These are phyloP conservation scores for Sporothrix mexicana DNA, from an alignment of 2,329 filamentous ascomycete genomes.

Conservation along the genomic window DNA sequence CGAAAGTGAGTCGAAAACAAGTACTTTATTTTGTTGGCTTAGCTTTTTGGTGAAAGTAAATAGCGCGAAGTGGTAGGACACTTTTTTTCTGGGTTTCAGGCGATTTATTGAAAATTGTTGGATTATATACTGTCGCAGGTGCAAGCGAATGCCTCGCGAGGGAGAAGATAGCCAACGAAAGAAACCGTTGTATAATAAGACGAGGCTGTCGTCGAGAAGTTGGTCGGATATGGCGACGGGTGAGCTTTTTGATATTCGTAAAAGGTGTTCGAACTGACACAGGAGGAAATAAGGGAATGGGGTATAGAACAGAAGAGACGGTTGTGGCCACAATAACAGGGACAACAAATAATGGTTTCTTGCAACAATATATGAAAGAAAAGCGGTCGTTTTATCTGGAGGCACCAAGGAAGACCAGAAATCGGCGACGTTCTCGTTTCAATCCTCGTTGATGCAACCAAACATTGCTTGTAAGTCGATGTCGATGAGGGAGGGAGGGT, in stretches of 20 bases:
- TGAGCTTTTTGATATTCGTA: not conserved
- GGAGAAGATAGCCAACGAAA: conserved; percentile 35
- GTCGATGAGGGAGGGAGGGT: conserved; percentile 37
- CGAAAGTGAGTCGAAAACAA: too few species aligned
- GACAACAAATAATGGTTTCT: not conserved
- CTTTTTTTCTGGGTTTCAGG: not conserved
- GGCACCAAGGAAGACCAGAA: conserved; percentile 27
- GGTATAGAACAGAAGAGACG: not conserved
- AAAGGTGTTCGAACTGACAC: not conserved
- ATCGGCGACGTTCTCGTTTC: conserved; percentile 49
- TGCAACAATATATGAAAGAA: not conserved
- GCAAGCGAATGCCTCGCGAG: conserved; percentile 49
- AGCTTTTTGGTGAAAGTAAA: conserved; percentile 3
- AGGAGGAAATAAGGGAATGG: not conserved
- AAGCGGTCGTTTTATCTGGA: conserved; percentile 40
- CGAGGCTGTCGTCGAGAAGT: not conserved
- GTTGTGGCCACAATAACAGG: not conserved
- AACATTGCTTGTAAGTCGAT: conserved; percentile 62
- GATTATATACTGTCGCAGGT: conserved; percentile 43
- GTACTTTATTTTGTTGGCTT: conserved; percentile 9
- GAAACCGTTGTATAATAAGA: not conserved
- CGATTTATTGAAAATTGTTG: too few species aligned
- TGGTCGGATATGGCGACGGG: not conserved
- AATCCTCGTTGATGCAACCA: conserved; percentile 58
- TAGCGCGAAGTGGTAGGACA: not conserved